These are phyloP conservation scores for Sanghuangporus weigelae DNA, from an alignment of 1,284 basidiomycete species.

Conservation along the genomic window DNA sequence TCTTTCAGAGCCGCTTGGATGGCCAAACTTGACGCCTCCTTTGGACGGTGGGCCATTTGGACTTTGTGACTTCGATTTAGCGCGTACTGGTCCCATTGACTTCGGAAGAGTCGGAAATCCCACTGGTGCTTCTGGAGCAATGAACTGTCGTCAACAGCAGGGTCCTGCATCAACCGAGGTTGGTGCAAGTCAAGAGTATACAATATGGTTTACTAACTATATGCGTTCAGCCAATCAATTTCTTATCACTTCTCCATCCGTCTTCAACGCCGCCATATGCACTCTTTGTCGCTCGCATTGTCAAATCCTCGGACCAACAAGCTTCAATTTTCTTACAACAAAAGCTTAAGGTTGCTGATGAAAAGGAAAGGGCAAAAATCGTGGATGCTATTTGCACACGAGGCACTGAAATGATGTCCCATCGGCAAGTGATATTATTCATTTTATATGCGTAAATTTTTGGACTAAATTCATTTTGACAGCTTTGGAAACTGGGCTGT, in stretches of 20 bases:
- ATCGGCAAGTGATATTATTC: conserved; percentile 43
- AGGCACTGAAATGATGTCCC: conserved; percentile 86
- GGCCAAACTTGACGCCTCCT: conserved; percentile 10
- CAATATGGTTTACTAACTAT: not conserved
- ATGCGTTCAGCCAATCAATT: conserved; percentile 70
- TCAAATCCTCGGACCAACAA: conserved; percentile 81
- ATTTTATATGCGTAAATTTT: not conserved
- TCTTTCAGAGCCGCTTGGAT: conserved; percentile 5
- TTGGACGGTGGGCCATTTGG: conserved; percentile 3
- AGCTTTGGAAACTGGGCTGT: conserved; percentile 87
- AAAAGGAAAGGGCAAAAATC: conserved; percentile 71
- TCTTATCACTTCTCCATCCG: conserved; percentile 74
- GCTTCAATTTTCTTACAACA: conserved; percentile 85
- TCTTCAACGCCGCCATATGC: conserved; percentile 76
- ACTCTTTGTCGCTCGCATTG: conserved; percentile 73
- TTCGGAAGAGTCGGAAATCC: not conserved
- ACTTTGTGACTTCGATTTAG: conserved; percentile 11
- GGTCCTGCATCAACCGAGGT: conserved; percentile 2
- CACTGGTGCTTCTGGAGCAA: not conserved
- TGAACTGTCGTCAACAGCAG: conserved; percentile 7
- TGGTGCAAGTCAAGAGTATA: not conserved
- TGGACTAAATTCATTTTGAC: conserved; percentile 1
- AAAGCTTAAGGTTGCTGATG: conserved; percentile 78
- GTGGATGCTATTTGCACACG: conserved; percentile 76
- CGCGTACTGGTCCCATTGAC: not conserved